phyloP scores from a whole-genome alignment of 352 stramenopile species.

The Plasmopara viticola region DNA sequence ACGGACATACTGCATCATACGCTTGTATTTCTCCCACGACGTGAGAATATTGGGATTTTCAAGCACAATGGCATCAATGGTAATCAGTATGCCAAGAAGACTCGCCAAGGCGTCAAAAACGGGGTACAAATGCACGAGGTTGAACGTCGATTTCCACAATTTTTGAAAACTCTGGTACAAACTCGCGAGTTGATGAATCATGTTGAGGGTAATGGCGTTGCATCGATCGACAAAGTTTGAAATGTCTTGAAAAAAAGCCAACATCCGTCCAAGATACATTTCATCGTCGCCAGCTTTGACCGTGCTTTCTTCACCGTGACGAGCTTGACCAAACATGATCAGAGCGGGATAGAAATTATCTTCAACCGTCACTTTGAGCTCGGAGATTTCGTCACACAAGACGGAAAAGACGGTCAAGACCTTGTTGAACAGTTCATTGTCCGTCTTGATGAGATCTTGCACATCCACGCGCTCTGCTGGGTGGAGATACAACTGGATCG shows the following conservation, averaged over 20 bases:
- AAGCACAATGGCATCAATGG: constrained; percentile 83
- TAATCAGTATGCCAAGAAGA: constrained; percentile 84
- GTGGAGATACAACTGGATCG: constrained; percentile 77
- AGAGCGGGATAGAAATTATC: constrained; percentile 86
- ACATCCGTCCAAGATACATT: constrained; percentile 79
- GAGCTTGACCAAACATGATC: constrained; percentile 84
- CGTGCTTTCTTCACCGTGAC: constrained; percentile 60
- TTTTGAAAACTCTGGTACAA: constrained; percentile 85
- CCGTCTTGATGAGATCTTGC: constrained; percentile 83
- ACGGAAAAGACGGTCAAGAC: constrained; percentile 86
- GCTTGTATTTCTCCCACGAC: constrained; percentile 89
- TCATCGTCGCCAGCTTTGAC: constrained; percentile 76
- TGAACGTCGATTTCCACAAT: constrained; percentile 86
- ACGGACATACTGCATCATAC: constrained; percentile 88
- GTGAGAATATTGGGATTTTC: constrained; percentile 83
- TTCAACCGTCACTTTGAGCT: constrained; percentile 86
- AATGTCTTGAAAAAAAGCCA: constrained; percentile 87
- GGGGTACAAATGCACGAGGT: constrained; percentile 72
- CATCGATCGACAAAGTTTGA: constrained; percentile 88
- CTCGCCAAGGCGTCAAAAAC: constrained; percentile 75
- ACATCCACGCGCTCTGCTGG: constrained; percentile 82
- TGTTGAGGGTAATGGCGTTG: constrained; percentile 85
- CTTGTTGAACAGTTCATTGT: constrained; percentile 89
- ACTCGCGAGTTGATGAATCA: constrained; percentile 85
- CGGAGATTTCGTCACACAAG: constrained; percentile 85